phyloP scores from a whole-genome alignment of 2,329 filamentous ascomycete genomes.

The Monilinia aucupariae region DNA sequence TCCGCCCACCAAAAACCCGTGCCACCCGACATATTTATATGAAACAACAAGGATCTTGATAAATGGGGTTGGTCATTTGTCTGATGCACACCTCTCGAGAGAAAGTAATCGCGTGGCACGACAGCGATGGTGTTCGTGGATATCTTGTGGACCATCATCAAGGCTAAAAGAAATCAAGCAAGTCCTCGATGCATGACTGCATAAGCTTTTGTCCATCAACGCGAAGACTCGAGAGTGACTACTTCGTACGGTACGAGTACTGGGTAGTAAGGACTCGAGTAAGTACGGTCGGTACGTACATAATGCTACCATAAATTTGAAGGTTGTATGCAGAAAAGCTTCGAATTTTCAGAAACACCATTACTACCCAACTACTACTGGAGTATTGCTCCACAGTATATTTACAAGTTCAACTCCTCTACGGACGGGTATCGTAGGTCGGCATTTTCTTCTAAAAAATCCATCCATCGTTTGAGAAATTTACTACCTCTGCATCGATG shows the following conservation, averaged over 20 bases:
- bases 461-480: conserved; percentile 90
- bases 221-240: too few relatives aligned
- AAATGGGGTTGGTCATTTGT: conserved; percentile 26
- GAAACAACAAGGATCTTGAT: conserved; percentile 24
- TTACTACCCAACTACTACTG: too few relatives aligned
- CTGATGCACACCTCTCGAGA: conserved; percentile 20
- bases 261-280: too few relatives aligned
- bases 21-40: conserved; percentile 15
- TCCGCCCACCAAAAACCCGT: neutral
- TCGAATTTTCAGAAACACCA: neutral
- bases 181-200: neutral
- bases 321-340: neutral
- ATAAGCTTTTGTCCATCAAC: too few relatives aligned
- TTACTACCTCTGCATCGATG: conserved; percentile 61
- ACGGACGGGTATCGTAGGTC: conserved; percentile 84
- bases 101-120: conserved; percentile 23
- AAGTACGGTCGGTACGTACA: too few relatives aligned
- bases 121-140: conserved; percentile 7
- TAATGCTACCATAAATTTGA: neutral
- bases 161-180: neutral
- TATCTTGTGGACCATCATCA: neutral
- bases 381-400: too few relatives aligned
- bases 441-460: conserved; percentile 79
- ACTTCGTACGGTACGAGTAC: too few relatives aligned
- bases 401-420: conserved; percentile 27